Conservation (phyloP, 2,329 filamentous ascomycete species). For the Lithohypha guttulata region DNA sequence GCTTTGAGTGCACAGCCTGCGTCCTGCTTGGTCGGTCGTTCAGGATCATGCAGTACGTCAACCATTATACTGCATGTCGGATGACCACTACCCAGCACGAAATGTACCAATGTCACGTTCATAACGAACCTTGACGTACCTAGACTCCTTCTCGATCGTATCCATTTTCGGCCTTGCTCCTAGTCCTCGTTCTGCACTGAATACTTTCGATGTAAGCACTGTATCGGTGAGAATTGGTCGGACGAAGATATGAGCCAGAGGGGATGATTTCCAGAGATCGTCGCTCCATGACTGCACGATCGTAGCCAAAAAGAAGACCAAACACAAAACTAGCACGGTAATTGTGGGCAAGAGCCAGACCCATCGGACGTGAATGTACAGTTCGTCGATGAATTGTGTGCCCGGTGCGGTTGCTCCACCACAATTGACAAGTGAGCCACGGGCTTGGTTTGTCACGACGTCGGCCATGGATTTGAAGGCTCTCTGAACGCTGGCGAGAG, state of each 20-base stretch:
- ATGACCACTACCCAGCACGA: too few species aligned
- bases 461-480: not conserved
- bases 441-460: slow-evolving; percentile 3
- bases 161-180: not conserved
- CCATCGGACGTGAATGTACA: slow-evolving; percentile 6
- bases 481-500: not conserved
- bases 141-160: not conserved
- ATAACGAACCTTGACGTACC: not conserved
- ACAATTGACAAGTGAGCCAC: not conserved
- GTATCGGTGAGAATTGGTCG: not conserved
- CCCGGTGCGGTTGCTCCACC: not conserved
- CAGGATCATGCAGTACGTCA: too few species aligned
- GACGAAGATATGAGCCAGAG: not conserved
- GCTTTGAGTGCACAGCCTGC: too few species aligned
- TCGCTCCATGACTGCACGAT: slow-evolving; percentile 1
- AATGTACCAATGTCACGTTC: too few species aligned
- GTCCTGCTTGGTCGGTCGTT: too few species aligned
- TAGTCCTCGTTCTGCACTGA: not conserved
- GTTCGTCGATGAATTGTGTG: not conserved
- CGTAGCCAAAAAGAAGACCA: slow-evolving; percentile 5
- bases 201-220: not conserved
- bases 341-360: slow-evolving; percentile 1
- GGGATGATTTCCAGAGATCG: slow-evolving; percentile 2
- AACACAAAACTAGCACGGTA: not conserved
- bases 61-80: too few species aligned